Base-by-base conservation (phyloP, 1,139 yeast genomes). In the Geotrichum phurueaensis region DNA sequence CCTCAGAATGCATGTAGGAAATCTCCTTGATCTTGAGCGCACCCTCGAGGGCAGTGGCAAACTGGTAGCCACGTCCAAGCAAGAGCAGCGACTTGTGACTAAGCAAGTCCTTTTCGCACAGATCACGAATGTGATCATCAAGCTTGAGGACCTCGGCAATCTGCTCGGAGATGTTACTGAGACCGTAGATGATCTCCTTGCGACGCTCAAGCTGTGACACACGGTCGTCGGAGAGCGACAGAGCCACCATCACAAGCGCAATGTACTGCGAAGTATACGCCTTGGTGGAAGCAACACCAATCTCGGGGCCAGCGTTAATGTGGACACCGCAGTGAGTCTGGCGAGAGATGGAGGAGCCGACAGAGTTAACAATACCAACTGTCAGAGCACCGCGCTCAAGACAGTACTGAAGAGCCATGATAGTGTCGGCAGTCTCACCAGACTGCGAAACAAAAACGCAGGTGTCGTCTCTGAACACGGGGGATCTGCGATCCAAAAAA, bases 271-370 rank as follows among this genome's bases (percentile, higher is more conserved):
- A 95, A n/a, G 99, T 94, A 78, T 95, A 95, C 31, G 99, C 99
- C 79, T 95, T 95, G 58, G 99, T 95, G n/a, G 98, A 91, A 13
- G 99, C 99, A 69, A 95, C 99, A 75, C 99, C 99, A 67, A 95
- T 92, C 79, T 95, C 99, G 49, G 99, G 99, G 66, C 99, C 99
- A 54, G 99, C 99, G 74, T 95, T 95, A 74, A 95, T 92, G 75
- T 95, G 99, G 60, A 95, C 97, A 83, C 99, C 99, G 80, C 99
- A 95, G 76, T 92, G 96, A 51, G 99, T 95, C 71, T 85, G 87
- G 75, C 97, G 85, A 29, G 98, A 92, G 78, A 95, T 90, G 58
- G 95, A 85, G 7, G 99, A 95, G 70, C 99, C 99, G 54, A 95
- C 99, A 66, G 91, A 84, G 73, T 84, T 84, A 58, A 95, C 99